A percentile compares a stretch with the other conserved stretches of the same genome.
phyloP scores from a whole-genome alignment of 1,284 basidiomycete genomes.

The Ustilago shanxiensis region DNA sequence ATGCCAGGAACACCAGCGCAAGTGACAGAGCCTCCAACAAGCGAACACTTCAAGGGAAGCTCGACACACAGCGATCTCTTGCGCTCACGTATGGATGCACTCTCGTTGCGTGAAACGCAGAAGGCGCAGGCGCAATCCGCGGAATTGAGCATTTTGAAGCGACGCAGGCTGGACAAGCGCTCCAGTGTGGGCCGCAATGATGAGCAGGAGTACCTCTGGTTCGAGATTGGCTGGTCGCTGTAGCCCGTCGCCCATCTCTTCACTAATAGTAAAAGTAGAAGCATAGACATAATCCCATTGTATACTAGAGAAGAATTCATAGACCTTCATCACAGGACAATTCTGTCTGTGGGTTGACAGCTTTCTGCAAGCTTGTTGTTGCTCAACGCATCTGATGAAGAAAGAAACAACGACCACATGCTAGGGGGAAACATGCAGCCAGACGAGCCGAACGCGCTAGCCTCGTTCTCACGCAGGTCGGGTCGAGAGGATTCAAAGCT shows the following conservation, averaged over 20 bases:
- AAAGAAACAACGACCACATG: background rate
- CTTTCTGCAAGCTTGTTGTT: background rate
- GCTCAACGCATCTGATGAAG: background rate
- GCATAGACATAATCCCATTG: constrained; percentile 7
- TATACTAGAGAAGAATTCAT: background rate
- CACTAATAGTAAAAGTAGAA: no score
- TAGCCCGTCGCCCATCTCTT: background rate
- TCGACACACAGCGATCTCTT: constrained; percentile 28
- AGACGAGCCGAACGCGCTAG: background rate
- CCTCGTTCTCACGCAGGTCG: background rate
- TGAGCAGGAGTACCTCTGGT: constrained; percentile 55
- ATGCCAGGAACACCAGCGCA: constrained; percentile 40
- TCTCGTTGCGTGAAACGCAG: constrained; percentile 6
- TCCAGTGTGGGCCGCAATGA: constrained; percentile 38
- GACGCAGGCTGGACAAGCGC: constrained; percentile 40
- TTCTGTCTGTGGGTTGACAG: background rate
- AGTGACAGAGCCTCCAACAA: background rate
- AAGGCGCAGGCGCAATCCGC: background rate
- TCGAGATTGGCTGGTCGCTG: constrained; percentile 41
- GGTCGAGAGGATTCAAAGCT: background rate
- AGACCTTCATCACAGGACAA: background rate
- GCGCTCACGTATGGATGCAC: constrained; percentile 30
- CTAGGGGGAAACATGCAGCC: background rate
- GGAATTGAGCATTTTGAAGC: constrained; percentile 25
- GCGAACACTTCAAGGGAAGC: background rate